These are phyloP conservation scores for Solanum tarijense DNA, from an alignment of 257 asterid genomes.

Conservation along the genomic window DNA sequence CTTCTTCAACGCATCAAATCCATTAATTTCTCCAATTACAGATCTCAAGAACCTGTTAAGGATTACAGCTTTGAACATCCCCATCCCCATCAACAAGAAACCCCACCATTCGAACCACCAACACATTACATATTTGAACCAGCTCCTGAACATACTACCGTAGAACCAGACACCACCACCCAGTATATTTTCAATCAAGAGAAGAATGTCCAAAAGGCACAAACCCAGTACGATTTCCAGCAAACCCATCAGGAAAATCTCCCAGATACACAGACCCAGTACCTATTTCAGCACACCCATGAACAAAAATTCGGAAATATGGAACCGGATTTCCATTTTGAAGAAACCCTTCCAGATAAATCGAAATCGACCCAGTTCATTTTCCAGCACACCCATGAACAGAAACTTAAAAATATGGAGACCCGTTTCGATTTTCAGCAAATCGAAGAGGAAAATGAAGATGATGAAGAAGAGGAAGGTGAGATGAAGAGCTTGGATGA, in stretches of 20 bases:
- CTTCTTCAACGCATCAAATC: conserved; percentile 70
- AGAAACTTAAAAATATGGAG: not conserved
- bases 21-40: conserved; percentile 25
- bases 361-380: not conserved
- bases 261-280: conserved; percentile 8
- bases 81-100: conserved; percentile 5
- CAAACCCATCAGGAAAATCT: conserved; percentile 2
- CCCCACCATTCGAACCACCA: conserved; percentile 10
- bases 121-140: conserved; percentile 33
- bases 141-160: conserved; percentile 5
- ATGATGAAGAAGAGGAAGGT: conserved; percentile 3
- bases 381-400: not conserved
- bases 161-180: not conserved
- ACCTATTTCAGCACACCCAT: conserved; percentile 7
- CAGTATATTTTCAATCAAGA: conserved; percentile 10
- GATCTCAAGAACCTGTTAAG: conserved; percentile 28
- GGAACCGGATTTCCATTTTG: not conserved
- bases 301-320: not conserved
- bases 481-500: conserved; percentile 43
- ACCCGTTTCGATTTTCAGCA: conserved; percentile 4
- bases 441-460: conserved; percentile 12
- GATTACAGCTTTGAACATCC: conserved; percentile 12
- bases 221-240: conserved; percentile 9
- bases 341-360: not conserved
- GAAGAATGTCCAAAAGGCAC: not conserved